phyloP scores from a whole-genome alignment of 1,139 yeast species.

The Geotrichum australiense region DNA sequence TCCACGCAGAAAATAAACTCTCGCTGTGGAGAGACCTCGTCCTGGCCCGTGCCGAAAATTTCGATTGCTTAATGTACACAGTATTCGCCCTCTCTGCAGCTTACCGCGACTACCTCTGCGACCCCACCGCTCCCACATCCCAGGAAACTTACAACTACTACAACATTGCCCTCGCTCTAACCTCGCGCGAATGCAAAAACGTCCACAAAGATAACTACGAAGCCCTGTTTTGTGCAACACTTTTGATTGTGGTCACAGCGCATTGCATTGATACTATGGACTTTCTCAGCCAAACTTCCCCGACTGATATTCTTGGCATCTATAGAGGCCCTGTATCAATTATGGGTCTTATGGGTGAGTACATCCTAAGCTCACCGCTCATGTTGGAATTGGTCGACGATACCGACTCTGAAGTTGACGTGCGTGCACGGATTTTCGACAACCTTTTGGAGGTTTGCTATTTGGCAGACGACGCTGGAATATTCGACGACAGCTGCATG shows the following conservation, averaged over 20 bases:
- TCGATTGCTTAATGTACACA: constrained; percentile 6
- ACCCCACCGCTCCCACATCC: constrained; percentile 6
- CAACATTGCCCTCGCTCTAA: constrained; percentile 9
- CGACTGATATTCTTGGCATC: constrained; percentile 8
- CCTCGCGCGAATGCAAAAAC: constrained; percentile 5
- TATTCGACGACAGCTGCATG: not conserved
- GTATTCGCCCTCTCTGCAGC: constrained; percentile 7
- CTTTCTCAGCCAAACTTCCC: not conserved
- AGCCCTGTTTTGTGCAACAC: constrained; percentile 11
- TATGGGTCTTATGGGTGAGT: constrained; percentile 7
- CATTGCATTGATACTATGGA: constrained; percentile 8
- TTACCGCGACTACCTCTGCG: constrained; percentile 7
- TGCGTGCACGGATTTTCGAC: constrained; percentile 5
- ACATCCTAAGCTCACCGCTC: constrained; percentile 4
- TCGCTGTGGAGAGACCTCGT: constrained; percentile 5
- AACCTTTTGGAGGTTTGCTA: constrained; percentile 10
- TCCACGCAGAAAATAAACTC: not conserved
- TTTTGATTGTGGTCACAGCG: constrained; percentile 10
- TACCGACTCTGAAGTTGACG: constrained; percentile 2
- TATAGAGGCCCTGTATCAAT: constrained; percentile 10
- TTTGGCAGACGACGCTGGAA: constrained; percentile 4
- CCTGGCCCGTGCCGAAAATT: not conserved
- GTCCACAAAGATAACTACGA: constrained; percentile 9
- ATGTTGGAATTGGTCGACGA: not conserved
- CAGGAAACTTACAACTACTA: constrained; percentile 8